Evolutionary conservation across 805 yeast genomes (phyloP).

Genomic region (Myxozyma sirexii): DNA sequence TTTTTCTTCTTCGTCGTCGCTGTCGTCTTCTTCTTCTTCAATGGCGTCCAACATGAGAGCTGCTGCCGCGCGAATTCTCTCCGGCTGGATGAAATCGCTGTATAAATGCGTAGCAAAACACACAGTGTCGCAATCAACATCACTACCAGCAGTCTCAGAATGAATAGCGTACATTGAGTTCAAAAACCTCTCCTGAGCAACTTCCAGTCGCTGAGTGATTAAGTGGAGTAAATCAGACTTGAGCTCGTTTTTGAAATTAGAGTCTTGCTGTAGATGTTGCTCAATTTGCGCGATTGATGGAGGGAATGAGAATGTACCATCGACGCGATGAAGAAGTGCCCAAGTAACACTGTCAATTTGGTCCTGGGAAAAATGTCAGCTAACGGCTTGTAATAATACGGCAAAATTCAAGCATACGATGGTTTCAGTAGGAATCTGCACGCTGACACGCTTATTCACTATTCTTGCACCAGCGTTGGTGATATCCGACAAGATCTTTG

Average conservation of each 20-base stretch:
- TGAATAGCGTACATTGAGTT: conserved; percentile 23
- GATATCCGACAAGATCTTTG: conserved; percentile 19
- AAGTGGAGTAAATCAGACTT: conserved; percentile 18
- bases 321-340: conserved; percentile 20
- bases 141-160: not conserved
- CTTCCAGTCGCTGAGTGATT: conserved; percentile 16
- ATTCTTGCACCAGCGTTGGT: conserved; percentile 15
- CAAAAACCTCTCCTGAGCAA: conserved; percentile 23
- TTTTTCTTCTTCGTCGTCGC: not conserved
- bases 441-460: conserved; percentile 17
- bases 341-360: conserved; percentile 12
- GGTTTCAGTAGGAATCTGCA: conserved; percentile 17
- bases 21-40: conserved; percentile 13
- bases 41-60: not conserved
- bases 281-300: conserved; percentile 25
- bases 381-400: not conserved
- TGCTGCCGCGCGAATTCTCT: conserved; percentile 5
- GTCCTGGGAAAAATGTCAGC: not conserved
- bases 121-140: conserved; percentile 18
- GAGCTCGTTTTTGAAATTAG: conserved; percentile 3
- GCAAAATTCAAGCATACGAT: not conserved
- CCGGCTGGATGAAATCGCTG: conserved; percentile 5
- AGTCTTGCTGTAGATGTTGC: not conserved
- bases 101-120: conserved; percentile 26
- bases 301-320: conserved; percentile 26